These are phyloP conservation scores for Leucocoprinus sp. DNA, from an alignment of 768 basidiomycete genomes.

Conservation along the genomic window DNA sequence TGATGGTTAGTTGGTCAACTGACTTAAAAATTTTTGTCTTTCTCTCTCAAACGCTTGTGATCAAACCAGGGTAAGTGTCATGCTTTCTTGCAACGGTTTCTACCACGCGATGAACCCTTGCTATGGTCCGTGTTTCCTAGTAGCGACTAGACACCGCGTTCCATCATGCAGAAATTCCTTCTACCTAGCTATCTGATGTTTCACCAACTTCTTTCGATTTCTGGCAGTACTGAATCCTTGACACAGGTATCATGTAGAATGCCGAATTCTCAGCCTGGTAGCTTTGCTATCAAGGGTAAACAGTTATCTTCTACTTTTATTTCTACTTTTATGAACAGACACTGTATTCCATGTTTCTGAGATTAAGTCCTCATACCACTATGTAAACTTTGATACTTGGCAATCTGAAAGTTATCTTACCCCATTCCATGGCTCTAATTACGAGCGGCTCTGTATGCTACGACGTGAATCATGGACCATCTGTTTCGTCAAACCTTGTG, in stretches of 20 bases:
- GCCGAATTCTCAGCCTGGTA: no score
- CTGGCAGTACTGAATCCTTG: no score
- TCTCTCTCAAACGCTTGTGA: no score
- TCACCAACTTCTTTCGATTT: constrained; percentile 13
- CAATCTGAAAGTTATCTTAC: constrained; percentile 47
- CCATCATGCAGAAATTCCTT: constrained; percentile 57
- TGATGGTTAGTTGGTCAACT: no score
- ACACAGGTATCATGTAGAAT: no score
- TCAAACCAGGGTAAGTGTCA: neutral
- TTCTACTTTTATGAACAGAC: constrained; percentile 15
- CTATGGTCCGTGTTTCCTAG: constrained; percentile 98
- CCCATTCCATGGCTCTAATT: no score
- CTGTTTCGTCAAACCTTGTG: neutral
- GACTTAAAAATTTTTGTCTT: no score
- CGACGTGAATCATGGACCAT: neutral
- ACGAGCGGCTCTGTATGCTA: no score
- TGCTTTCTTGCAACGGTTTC: constrained; percentile 9
- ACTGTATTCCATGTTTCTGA: constrained; percentile 95
- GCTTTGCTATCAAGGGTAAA: no score
- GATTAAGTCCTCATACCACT: constrained; percentile 81
- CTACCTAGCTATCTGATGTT: constrained; percentile 72
- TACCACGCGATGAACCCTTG: constrained; percentile 47
- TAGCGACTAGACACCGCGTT: constrained; percentile 89
- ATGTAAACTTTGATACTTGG: constrained; percentile 53
- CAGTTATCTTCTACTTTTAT: constrained; percentile 20